Conservation (phyloP, 805 yeast genomes). For the Wickerhamiella spandovensis region DNA sequence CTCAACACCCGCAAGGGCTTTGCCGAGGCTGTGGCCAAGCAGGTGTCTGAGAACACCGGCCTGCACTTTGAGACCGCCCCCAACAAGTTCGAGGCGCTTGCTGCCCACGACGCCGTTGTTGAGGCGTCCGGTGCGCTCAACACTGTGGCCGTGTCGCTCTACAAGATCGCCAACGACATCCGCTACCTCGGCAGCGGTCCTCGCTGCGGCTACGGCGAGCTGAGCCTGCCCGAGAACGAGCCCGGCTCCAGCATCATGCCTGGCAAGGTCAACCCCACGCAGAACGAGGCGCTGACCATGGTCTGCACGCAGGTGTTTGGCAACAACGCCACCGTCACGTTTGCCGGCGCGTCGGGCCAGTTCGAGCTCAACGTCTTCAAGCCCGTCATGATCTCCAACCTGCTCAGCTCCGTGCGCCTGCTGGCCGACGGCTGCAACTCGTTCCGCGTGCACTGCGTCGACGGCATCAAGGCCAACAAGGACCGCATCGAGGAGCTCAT, state of each 20-base stretch:
- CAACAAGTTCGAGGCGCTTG: conserved; percentile 96
- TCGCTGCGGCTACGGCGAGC: conserved; percentile 97
- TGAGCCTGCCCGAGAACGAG: conserved; percentile 91
- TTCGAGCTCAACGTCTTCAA: conserved; percentile 96
- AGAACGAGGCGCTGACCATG: conserved; percentile 97
- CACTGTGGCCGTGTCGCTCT: conserved; percentile 85
- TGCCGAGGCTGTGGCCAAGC: conserved; percentile 73
- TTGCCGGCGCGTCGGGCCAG: conserved; percentile 98
- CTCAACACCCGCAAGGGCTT: conserved; percentile 87
- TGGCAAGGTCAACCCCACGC: conserved; percentile 98
- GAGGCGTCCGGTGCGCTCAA: conserved; percentile 96
- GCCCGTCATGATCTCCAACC: conserved; percentile 87
- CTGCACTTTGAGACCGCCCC: conserved; percentile 88
- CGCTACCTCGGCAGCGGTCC: conserved; percentile 98
- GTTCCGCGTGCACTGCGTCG: conserved; percentile 90
- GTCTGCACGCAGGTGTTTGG: conserved; percentile 97
- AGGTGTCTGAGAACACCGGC: conserved; percentile 78
- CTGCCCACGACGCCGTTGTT: conserved; percentile 97
- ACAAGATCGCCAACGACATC: conserved; percentile 95
- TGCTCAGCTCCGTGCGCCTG: conserved; percentile 75
- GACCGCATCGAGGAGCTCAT: conserved; percentile 76
- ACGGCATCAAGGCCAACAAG: conserved; percentile 79
- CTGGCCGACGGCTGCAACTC: conserved; percentile 82
- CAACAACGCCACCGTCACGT: conserved; percentile 87
- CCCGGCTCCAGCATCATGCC: conserved; percentile 99